Evolutionary conservation across 768 basidiomycete species (phyloP), one percentile per base, ranked within the genome.

Genomic region (Dendrothele bispora): DNA sequence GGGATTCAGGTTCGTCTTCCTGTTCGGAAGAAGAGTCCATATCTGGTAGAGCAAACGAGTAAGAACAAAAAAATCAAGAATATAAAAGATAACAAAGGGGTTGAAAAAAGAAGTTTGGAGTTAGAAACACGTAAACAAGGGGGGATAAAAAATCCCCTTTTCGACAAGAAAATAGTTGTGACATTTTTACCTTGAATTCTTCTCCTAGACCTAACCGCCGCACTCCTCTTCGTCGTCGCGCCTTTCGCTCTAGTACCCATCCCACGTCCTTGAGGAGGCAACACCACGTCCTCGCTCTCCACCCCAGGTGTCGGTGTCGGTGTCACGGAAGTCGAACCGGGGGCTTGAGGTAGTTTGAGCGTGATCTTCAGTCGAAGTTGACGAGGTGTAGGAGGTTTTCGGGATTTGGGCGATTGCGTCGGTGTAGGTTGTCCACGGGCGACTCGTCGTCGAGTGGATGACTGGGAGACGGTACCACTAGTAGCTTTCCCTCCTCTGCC

Each of bases 371-470:
- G 50, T 25, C 50, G 50, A 44, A 46, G 43, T 47, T 47, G 38
- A 7, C 38, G 18, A n/a, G 46, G 46, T 22, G 46, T 42, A 8
- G 17, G 34, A 29, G n/a, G n/a, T n/a, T n/a, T n/a, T n/a, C n/a
- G n/a, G n/a, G n/a, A n/a, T n/a, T n/a, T n/a, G n/a, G n/a, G n/a
- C n/a, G n/a, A n/a, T n/a, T n/a, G n/a, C n/a, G n/a, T n/a, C n/a
- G n/a, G n/a, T n/a, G n/a, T n/a, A n/a, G n/a, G n/a, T n/a, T n/a
- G n/a, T n/a, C n/a, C n/a, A n/a, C n/a, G n/a, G 29, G 25, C 35
- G 24, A 20, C 48, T 67, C 62, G 21, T 47, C 46, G 21, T 47
- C 38, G n/a, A n/a, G n/a, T n/a, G n/a, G n/a, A n/a, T n/a, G n/a
- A n/a, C 18, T 47, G 37, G 17, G 36, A 38, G 36, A 39, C 39